Evolutionary conservation across 371 early-diverging fungal genomes (phyloP), one percentile per base, ranked within the genome.

Genomic region (Mortierella sp.): DNA sequence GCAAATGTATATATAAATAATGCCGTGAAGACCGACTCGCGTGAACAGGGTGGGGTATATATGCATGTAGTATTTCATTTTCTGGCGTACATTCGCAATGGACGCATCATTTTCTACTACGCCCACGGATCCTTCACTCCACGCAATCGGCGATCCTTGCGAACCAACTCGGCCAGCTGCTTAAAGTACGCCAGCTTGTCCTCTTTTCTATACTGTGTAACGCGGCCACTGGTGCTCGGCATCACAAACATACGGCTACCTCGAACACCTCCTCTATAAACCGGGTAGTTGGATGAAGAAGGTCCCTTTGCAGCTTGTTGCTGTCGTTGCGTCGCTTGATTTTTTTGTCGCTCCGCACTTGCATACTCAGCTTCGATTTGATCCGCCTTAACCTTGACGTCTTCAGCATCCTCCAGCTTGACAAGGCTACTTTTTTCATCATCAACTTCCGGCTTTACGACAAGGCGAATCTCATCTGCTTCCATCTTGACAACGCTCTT

Each of bases 191-290:
- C 81, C 34, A 86, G 65, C 61, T 89, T 91, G 21, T 87, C 89
- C 17, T 82, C 60, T 56, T 80, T 86, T 42, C 80, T 79, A 61
- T 90, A 91, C 6, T 88, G 82, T 3, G 87, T 79, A 21, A 90
- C 89, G 14, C 89, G 70, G 12, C 92, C 92, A 72, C 90, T 90
- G 4, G 92, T 91, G 32, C 90, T 90, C 11, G 92, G 92, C 87
- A 91, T 90, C 42, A 87, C 92, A 75, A 87, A 91, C 26, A 91
- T 42, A 2, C 82, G 75, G 15, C 87, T 84, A 5, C 79, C 76
- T 23, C 64, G 64, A 21, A 64, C 56, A 8, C 55, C 56, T 28
- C 67, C 67, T 12, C 63, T 47, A 12, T 56, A 30, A 24, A 30
- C 44, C 15, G 50, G 24, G 31, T 19, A 34, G n/a, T 34, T 53